A percentile compares a stretch with the other conserved stretches of the same genome.
Evolutionary conservation across 2,329 filamentous ascomycete species (phyloP).

Genomic region (Fonsecaea multimorphosa): DNA sequence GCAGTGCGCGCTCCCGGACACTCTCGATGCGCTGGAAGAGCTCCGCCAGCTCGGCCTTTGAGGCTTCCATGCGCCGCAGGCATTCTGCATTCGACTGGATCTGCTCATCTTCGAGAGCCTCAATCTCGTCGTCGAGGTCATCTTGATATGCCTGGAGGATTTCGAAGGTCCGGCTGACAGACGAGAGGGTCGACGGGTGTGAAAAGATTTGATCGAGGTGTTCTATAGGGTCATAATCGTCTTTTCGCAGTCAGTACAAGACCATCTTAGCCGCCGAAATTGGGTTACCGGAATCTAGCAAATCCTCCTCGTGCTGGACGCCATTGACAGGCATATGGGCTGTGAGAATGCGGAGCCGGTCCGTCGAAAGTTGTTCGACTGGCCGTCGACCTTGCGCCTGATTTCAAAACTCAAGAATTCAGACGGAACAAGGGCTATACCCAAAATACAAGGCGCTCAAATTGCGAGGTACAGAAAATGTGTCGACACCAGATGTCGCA

Average conservation of each 20-base stretch:
- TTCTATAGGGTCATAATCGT: constrained; percentile 88
- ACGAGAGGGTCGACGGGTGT: constrained; percentile 81
- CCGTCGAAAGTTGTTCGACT: constrained; percentile 1
- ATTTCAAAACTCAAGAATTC: background rate
- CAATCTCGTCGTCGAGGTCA: constrained; percentile 81
- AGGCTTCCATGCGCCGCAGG: constrained; percentile 87
- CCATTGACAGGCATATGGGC: constrained; percentile 36
- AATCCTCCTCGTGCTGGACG: constrained; percentile 43
- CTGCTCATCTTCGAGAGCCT: constrained; percentile 73
- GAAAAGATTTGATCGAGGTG: constrained; percentile 95
- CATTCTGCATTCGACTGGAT: constrained; percentile 85
- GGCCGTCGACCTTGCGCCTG: constrained; percentile 12
- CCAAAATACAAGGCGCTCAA: background rate
- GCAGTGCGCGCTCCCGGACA: constrained; percentile 83
- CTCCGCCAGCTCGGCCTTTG: constrained; percentile 84
- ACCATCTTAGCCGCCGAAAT: background rate
- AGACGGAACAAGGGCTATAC: background rate
- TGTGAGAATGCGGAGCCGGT: constrained; percentile 1
- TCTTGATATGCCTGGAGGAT: constrained; percentile 77
- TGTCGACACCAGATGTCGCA: constrained; percentile 2
- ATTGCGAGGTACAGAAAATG: background rate
- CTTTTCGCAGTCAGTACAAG: constrained; percentile 47
- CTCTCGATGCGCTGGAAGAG: constrained; percentile 95
- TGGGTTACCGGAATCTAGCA: constrained; percentile 52
- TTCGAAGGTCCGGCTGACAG: constrained; percentile 74